These are phyloP conservation scores for Xylariaceae sp. DNA, from an alignment of 2,329 filamentous ascomycete species.

Conservation along the genomic window DNA sequence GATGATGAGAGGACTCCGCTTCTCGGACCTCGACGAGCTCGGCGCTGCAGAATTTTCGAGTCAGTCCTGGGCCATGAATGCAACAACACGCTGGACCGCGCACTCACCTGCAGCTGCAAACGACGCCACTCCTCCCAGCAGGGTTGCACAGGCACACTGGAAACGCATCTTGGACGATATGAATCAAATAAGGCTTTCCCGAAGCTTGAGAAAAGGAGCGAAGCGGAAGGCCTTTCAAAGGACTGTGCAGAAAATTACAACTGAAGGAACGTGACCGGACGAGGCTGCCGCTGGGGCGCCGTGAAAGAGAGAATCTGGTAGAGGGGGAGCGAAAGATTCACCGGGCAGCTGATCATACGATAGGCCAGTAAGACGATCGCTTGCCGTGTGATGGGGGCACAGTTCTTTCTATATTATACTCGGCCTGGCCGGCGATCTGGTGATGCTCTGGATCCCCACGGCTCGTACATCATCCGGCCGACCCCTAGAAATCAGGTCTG, in stretches of 20 bases:
- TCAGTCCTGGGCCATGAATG: constrained; percentile 1
- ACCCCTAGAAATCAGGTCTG: neutral
- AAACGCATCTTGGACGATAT: constrained; percentile 13
- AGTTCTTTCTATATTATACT: constrained; percentile 14
- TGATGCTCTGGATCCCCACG: neutral
- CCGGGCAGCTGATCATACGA: constrained; percentile 11
- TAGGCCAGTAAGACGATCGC: constrained; percentile 12
- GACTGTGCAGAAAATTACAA: constrained; percentile 8
- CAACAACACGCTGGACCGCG: neutral
- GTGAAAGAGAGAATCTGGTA: constrained; percentile 5
- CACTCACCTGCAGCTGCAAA: constrained; percentile 16
- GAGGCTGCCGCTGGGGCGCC: constrained; percentile 12
- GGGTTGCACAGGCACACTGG: constrained; percentile 10
- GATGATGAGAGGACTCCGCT: constrained; percentile 20
- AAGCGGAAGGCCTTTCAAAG: constrained; percentile 19
- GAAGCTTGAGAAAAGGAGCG: constrained; percentile 18
- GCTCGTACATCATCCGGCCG: constrained; percentile 3
- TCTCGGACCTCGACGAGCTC: constrained; percentile 16
- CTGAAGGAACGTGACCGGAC: constrained; percentile 6
- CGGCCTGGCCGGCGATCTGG: constrained; percentile 12
- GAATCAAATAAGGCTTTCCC: constrained; percentile 11
- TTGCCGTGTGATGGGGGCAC: constrained; percentile 9
- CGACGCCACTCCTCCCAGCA: constrained; percentile 15
- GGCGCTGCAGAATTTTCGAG: constrained; percentile 9
- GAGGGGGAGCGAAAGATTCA: constrained; percentile 11